Evolutionary conservation across 2,329 filamentous ascomycete genomes (phyloP), one percentile per base, ranked within the genome.

Genomic region (Epichloe amarillans): DNA sequence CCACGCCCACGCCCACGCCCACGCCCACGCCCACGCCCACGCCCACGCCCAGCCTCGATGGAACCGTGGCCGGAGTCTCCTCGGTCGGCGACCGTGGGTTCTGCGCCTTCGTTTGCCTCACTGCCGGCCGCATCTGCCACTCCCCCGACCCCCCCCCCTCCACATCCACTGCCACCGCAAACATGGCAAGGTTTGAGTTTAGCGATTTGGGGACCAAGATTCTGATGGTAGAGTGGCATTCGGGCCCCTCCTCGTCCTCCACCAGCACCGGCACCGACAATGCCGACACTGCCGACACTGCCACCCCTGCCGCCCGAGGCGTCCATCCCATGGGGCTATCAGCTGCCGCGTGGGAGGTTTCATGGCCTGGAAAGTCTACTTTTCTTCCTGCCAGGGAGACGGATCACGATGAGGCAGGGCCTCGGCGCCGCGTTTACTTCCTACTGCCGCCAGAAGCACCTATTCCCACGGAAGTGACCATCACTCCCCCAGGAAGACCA

Each of bases 191-290:
- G 53, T 95, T 94, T 67, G 89, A 95, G 65, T 94, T 95, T 64
- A 84, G 81, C 47, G 87, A 88, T 60, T 84, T 90, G 56, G 88
- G 88, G 40, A 94, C 88, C 55, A 95, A 95, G 71, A 83, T 95
- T 55, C 72, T 95, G 59, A 93, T 95, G 88, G 83, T 95, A 39
- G 88, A 95, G 66, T 95, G 89, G 89, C 82, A 87, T 63, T 64
- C 67, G 39, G 58, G 57, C 47, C 57, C 58, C 41, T 56, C 55
- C 37, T 48, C 46, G 46, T 49, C 40, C 12, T 15, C 35, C 35
- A 21, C 44, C 19, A 47, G 5, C 44, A n/a, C 21, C 21, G 19
- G 14, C 35, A 30, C 42, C 30, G 23, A 5, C 21, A 46, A 23
- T 7, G 23, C 23, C 23, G 23, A 5, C 21, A 46, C 36, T 7